Evolutionary conservation across 2,329 filamentous ascomycete species (phyloP).

Genomic region (Fusarium metavorans): DNA sequence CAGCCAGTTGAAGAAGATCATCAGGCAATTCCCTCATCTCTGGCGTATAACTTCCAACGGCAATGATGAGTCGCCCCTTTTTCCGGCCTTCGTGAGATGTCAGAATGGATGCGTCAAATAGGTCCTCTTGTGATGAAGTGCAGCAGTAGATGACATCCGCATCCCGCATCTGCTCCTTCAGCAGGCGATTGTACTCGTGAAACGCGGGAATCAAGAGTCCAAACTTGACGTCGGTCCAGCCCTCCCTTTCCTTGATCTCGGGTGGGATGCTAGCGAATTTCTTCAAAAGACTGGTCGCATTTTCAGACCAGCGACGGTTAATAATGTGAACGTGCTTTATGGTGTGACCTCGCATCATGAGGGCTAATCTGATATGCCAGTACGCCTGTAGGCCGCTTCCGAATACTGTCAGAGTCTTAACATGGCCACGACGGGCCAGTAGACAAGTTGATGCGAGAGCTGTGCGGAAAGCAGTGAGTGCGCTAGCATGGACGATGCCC

Average conservation of each 20-base stretch:
- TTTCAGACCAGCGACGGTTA: constrained; percentile 76
- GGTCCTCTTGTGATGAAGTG: constrained; percentile 78
- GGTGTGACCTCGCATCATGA: constrained; percentile 77
- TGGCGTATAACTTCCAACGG: constrained; percentile 76
- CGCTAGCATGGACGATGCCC: constrained; percentile 78
- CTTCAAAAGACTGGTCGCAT: constrained; percentile 63
- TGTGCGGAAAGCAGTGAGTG: constrained; percentile 84
- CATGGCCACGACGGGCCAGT: constrained; percentile 72
- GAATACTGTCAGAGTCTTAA: constrained; percentile 85
- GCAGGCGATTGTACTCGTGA: constrained; percentile 72
- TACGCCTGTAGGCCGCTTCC: constrained; percentile 91
- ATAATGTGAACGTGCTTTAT: constrained; percentile 87
- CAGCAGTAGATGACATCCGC: constrained; percentile 91
- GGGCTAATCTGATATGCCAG: constrained; percentile 90
- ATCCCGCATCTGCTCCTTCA: constrained; percentile 77
- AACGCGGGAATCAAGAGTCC: constrained; percentile 77
- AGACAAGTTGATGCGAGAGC: constrained; percentile 78
- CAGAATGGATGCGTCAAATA: constrained; percentile 81
- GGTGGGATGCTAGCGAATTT: constrained; percentile 59
- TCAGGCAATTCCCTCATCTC: constrained; percentile 87
- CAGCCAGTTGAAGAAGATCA: constrained; percentile 76
- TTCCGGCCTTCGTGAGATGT: constrained; percentile 77
- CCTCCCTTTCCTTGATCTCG: constrained; percentile 65
- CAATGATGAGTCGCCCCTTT: constrained; percentile 78
- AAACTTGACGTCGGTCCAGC: constrained; percentile 76